These are phyloP conservation scores for Zostera marina DNA, from an alignment of 116 monocot genomes.

Conservation along the genomic window DNA sequence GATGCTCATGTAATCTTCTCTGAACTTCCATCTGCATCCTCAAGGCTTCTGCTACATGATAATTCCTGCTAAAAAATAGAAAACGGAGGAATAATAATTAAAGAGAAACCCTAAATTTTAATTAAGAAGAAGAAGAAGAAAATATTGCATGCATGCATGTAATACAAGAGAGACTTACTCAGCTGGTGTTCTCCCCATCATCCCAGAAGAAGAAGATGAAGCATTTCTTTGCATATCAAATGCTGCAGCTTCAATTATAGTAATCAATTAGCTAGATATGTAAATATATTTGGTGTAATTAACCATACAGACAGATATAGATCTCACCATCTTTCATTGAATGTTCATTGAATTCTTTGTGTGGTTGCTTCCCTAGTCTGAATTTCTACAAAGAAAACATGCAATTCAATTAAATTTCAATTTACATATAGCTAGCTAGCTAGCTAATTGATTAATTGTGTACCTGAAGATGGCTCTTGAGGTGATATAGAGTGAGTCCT, in stretches of 20 bases:
- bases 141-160: too few species aligned
- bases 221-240: slow-evolving; percentile 59
- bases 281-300: background rate
- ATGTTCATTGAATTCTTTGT: slow-evolving; percentile 71
- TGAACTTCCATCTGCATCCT: slow-evolving; percentile 97
- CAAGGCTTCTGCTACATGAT: slow-evolving; percentile 59
- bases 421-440: too few species aligned
- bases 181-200: slow-evolving; percentile 53
- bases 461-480: slow-evolving; percentile 96
- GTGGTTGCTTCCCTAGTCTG: slow-evolving; percentile 72
- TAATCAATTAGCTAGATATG: background rate
- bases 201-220: slow-evolving; percentile 39
- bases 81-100: too few species aligned
- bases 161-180: slow-evolving; percentile 54
- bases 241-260: slow-evolving; percentile 16
- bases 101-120: slow-evolving; percentile 5
- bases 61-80: slow-evolving; percentile 41
- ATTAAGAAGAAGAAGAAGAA: too few species aligned
- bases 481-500: slow-evolving; percentile 91
- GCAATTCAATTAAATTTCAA: background rate
- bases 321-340: slow-evolving; percentile 46
- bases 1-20: slow-evolving; percentile 67
- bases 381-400: slow-evolving; percentile 3
- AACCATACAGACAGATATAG: background rate
- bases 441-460: too few species aligned